Base-by-base conservation (phyloP, 1,139 yeast species). In the Yamadazyma atmosphaerica region DNA sequence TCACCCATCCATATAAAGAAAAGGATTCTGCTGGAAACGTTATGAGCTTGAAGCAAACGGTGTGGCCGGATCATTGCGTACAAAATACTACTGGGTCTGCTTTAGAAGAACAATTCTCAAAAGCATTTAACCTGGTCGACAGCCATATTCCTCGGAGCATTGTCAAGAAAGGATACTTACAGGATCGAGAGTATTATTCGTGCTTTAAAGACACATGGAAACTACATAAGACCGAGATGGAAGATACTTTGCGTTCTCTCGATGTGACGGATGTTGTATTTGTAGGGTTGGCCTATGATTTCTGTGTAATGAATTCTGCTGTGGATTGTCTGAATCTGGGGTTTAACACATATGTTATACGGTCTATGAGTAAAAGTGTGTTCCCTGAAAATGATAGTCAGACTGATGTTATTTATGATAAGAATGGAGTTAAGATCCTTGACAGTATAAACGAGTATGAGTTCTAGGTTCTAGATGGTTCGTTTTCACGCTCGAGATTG, bases 1-100 rank as follows among this genome's bases (percentile, higher is more conserved):
- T 86, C 52, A 42, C 55, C 1, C 79, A 81, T 39, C 92, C 95
- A 0, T 46, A 58, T 13, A 61, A 63, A 2, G 63, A 63, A 6
- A 42, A 50, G 1, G 31, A 63, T 33, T 52, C 45, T 4, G 52
- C 61, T 0, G 66, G 68, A 15, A 42, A 57, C 21, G 55, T 58
- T 30, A 52, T 56, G 34, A 47, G 46, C 1, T 51, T 58, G 46
- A 53, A 43, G 2, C 82, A 83, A 44, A 67, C 70, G 0, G 71
- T 88, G 3, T 90, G 98, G 98, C 97, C 98, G 0, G 92, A 77
- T 42, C 98, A 90, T 57, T 90, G 97, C 56, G 77, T 90, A 3
- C 92, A 87, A 51, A 68, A 72, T 38, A 69, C 87, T 0, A 38
- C 51, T 8, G 98, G 98, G 0, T 73, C 92, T 0, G 68, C 74